Evolutionary conservation across 129 eudicot species (phyloP), one percentile per base, ranked within the genome.

Genomic region (Centella asiatica): DNA sequence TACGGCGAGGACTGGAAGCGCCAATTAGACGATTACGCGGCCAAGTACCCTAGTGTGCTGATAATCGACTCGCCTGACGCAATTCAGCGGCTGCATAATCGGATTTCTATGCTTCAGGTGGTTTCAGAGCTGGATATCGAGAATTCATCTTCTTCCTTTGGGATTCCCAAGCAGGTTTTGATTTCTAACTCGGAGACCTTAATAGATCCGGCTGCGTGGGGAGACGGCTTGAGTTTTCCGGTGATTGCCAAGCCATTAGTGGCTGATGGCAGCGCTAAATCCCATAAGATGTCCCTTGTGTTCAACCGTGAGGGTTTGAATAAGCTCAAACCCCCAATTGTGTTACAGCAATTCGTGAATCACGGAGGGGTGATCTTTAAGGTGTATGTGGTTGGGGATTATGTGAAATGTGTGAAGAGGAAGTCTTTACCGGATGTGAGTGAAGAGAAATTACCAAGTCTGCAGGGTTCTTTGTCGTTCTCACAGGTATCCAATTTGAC

Each of bases 301-400:
- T 84, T 68, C 44, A 88, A 80, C 28, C 62, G 53, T 5, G 82
- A 71, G 44, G 85, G 90, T 19, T 69, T 81, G 66, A 69, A 49
- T 26, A 77, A 82, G 64, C 64, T 86, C 24, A 82, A 85, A 24
- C 79, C 85, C 6, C 95, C 97, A 10, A 72, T 76, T 59, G 93
- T 87, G 20, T 45, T 87, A 63, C 95, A 87, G 74, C 88, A 87
- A 78, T 87, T 87, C 72, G 89, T 88, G 64, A 84, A 88, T 50
- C 97, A 89, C 31, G 97, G 95, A 0, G 97, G 90, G 12, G 89
- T 89, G n/a, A 82, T 89, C 1, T 89, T 82, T 34, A 89, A 85
- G 76, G 97, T 85, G 53, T 89, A 89, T 52, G 97, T 89, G 33
- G 95, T 79, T 4, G 95, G 94, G 8, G 83, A 85, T 67, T 71